Conservation (phyloP, 768 basidiomycete genomes). For the Macrocybe gigantea region DNA sequence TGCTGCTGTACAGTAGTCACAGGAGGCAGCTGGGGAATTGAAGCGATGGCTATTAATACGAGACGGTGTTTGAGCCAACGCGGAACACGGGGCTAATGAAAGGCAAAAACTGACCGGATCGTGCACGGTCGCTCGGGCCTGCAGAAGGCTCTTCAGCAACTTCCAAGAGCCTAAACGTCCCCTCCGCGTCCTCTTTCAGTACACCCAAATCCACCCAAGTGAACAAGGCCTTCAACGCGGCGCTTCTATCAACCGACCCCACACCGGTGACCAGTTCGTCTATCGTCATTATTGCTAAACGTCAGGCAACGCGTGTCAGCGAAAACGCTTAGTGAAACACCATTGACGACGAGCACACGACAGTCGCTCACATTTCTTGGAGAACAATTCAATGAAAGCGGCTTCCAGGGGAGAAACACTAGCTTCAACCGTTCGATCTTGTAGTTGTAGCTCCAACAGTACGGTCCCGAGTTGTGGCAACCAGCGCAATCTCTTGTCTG, state of each 20-base stretch:
- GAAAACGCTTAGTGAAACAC: neutral
- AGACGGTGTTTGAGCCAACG: neutral
- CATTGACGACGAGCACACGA: too few species aligned
- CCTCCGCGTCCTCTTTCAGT: slow-evolving; percentile 59
- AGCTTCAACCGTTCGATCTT: slow-evolving; percentile 70
- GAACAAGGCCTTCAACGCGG: slow-evolving; percentile 66
- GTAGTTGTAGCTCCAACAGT: slow-evolving; percentile 71
- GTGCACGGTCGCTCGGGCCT: slow-evolving; percentile 11
- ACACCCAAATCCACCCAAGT: slow-evolving; percentile 86
- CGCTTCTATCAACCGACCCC: slow-evolving; percentile 56
- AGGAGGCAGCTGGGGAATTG: slow-evolving; percentile 37
- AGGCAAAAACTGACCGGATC: slow-evolving; percentile 3
- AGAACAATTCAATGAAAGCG: slow-evolving; percentile 84
- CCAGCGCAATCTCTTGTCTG: slow-evolving; percentile 89
- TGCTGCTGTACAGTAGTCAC: slow-evolving; percentile 61
- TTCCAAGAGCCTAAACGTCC: slow-evolving; percentile 62
- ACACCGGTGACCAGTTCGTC: slow-evolving; percentile 62
- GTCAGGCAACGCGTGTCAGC: neutral
- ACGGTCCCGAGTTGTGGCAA: slow-evolving; percentile 86
- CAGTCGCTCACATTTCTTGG: slow-evolving; percentile 44
- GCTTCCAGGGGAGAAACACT: slow-evolving; percentile 89
- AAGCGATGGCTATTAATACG: slow-evolving; percentile 13
- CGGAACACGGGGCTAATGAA: neutral
- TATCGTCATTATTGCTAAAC: slow-evolving; percentile 63
- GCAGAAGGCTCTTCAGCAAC: slow-evolving; percentile 41